Percentiles rank a stretch among this genome's conserved stretches.
These are phyloP conservation scores for Cladosporium colombiae DNA, from an alignment of 2,329 filamentous ascomycete species.

Conservation along the genomic window DNA sequence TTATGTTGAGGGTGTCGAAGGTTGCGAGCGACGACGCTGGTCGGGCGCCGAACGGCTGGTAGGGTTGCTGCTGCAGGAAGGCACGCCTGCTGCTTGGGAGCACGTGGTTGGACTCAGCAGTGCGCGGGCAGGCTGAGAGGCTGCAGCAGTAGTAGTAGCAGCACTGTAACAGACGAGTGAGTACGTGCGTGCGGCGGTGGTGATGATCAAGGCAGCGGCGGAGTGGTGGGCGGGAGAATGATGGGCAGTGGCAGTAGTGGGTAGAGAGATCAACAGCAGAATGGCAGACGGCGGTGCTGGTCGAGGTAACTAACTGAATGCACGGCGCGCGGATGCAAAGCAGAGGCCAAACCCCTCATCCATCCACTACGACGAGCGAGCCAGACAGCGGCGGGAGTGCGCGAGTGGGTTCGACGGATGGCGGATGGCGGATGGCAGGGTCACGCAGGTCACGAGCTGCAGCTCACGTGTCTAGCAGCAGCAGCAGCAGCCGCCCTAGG, in stretches of 20 bases:
- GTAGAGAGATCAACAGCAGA: slow-evolving; percentile 73
- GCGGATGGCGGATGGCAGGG: slow-evolving; percentile 5
- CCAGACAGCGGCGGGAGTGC: slow-evolving; percentile 10
- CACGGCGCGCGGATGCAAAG: slow-evolving; percentile 16
- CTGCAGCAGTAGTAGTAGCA: not conserved
- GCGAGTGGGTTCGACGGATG: slow-evolving; percentile 13
- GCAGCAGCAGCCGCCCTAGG: not conserved
- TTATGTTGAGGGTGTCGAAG: not conserved
- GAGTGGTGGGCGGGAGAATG: slow-evolving; percentile 52
- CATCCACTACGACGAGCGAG: not conserved
- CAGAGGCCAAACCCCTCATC: slow-evolving; percentile 17
- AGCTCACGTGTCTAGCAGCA: not conserved
- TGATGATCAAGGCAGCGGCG: not conserved
- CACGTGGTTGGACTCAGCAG: not conserved
- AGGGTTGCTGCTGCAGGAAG: slow-evolving; percentile 11
- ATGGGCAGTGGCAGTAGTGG: not conserved
- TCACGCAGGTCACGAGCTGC: slow-evolving; percentile 10
- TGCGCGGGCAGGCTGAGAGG: not conserved
- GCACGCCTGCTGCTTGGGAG: slow-evolving; percentile 13
- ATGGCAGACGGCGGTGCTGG: not conserved
- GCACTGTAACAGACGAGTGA: not conserved
- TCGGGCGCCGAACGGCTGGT: slow-evolving; percentile 18
- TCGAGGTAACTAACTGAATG: slow-evolving; percentile 2
- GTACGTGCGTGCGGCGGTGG: slow-evolving; percentile 6
- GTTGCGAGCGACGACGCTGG: too few species aligned